Conservation (phyloP, 2,329 filamentous ascomycete genomes). For the Paraphaeosphaeria minitans region DNA sequence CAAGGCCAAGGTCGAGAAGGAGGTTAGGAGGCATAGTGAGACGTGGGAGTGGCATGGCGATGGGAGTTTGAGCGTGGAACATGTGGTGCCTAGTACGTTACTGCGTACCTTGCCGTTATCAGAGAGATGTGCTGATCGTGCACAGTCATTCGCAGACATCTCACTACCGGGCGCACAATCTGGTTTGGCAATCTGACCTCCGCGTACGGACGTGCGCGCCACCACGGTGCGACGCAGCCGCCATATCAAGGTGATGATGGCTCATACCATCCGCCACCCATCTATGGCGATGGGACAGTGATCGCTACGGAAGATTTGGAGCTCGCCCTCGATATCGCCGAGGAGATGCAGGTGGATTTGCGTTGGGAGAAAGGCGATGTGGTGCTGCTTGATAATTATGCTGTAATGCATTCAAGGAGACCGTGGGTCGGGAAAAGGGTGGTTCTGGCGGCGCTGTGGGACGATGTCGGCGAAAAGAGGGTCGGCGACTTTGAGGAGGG, state of each 20-base stretch:
- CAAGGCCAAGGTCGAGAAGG: constrained; percentile 15
- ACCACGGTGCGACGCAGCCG: constrained; percentile 17
- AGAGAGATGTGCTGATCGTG: too few relatives aligned
- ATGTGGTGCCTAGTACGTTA: constrained; percentile 17
- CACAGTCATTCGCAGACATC: constrained; percentile 18
- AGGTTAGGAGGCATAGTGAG: constrained; percentile 19
- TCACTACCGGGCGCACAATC: constrained; percentile 3
- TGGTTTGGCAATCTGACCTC: constrained; percentile 21
- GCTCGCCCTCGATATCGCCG: constrained; percentile 16
- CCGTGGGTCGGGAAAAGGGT: constrained; percentile 19
- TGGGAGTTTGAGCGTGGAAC: constrained; percentile 19
- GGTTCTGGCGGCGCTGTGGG: constrained; percentile 21
- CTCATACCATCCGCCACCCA: constrained; percentile 18
- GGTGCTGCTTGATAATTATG: constrained; percentile 22
- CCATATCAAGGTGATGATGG: constrained; percentile 18
- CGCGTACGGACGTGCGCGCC: constrained; percentile 16
- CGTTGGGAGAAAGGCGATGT: constrained; percentile 19
- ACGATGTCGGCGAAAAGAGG: constrained; percentile 7
- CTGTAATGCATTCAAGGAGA: constrained; percentile 21
- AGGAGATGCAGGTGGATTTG: constrained; percentile 17
- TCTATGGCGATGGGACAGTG: constrained; percentile 20
- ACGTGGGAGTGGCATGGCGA: constrained; percentile 20
- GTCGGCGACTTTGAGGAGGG: neutral
- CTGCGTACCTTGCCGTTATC: neutral
- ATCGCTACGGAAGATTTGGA: constrained; percentile 19